Percentiles rank a stretch among this genome's conserved stretches.
These are phyloP conservation scores for Cantharellus cinnabarinus DNA, from an alignment of 768 basidiomycete species.

Conservation along the genomic window DNA sequence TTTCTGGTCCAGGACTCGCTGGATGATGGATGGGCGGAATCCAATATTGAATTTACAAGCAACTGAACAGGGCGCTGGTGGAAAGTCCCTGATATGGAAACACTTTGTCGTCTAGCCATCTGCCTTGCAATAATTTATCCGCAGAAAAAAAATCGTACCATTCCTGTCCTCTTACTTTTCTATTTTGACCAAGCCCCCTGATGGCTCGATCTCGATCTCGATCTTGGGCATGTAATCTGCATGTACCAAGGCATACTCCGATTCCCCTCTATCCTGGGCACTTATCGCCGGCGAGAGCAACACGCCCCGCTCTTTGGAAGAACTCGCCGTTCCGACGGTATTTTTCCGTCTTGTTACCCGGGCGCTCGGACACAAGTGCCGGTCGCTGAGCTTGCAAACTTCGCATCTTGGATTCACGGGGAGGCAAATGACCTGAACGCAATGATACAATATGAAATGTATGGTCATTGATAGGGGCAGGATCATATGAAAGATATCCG, in stretches of 20 bases:
- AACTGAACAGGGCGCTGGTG: neutral
- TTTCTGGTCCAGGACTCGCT: constrained; percentile 57
- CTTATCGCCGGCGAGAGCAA: too few species aligned
- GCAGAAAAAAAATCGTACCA: neutral
- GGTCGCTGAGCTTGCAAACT: constrained; percentile 33
- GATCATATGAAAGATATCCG: neutral
- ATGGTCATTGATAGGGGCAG: neutral
- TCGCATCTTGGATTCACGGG: constrained; percentile 47
- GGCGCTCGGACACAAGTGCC: constrained; percentile 49
- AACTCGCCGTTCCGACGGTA: neutral
- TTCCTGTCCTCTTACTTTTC: neutral
- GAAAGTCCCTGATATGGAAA: neutral
- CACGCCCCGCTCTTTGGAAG: too few species aligned
- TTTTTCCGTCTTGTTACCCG: constrained; percentile 9
- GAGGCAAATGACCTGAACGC: constrained; percentile 37
- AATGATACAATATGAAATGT: too few species aligned
- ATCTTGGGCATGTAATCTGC: neutral
- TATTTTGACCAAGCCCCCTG: neutral
- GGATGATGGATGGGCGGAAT: constrained; percentile 37
- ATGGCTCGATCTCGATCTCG: neutral
- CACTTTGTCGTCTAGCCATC: neutral
- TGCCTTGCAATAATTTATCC: neutral
- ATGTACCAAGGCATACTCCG: neutral
- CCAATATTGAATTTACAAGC: neutral
- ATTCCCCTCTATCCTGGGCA: neutral